phyloP scores from a whole-genome alignment of 352 stramenopile genomes.

The Phytophthora fragariae region DNA sequence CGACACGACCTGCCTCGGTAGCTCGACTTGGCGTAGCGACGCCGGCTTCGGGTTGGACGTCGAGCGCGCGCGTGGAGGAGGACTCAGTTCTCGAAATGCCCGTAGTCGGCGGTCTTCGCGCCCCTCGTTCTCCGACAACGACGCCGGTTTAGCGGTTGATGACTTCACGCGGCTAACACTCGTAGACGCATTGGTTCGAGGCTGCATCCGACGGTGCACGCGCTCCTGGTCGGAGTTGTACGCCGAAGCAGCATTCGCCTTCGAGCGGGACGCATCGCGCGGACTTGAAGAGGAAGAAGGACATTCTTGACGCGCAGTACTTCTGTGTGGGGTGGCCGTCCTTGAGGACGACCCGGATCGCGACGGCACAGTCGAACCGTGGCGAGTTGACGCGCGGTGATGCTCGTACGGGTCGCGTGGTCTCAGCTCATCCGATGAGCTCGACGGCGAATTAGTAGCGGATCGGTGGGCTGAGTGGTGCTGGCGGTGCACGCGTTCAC shows the following conservation, averaged over 20 bases:
- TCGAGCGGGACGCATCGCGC: conserved; percentile 5
- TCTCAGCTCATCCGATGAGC: conserved; percentile 15
- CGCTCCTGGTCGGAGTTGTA: conserved; percentile 15
- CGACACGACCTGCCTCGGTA: conserved; percentile 20
- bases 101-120: conserved; percentile 20
- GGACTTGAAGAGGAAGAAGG: neutral
- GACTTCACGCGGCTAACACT: conserved; percentile 11
- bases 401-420: conserved; percentile 13
- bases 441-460: conserved; percentile 9
- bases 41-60: conserved; percentile 28
- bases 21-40: conserved; percentile 12
- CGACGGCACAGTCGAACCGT: neutral
- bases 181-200: conserved; percentile 4
- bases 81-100: conserved; percentile 22
- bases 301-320: neutral
- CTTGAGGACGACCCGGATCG: conserved; percentile 13
- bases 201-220: neutral
- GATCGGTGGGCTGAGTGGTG: conserved; percentile 4
- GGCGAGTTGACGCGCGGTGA: neutral
- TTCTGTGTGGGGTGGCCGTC: neutral
- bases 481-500: conserved; percentile 17
- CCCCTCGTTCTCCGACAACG: conserved; percentile 23
- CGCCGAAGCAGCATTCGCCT: neutral
- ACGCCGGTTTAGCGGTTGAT: neutral
- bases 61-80: conserved; percentile 18